Percentiles rank a stretch among this genome's conserved stretches.
These are phyloP conservation scores for Xylaria sp. DNA, from an alignment of 2,329 filamentous ascomycete species.

Conservation along the genomic window DNA sequence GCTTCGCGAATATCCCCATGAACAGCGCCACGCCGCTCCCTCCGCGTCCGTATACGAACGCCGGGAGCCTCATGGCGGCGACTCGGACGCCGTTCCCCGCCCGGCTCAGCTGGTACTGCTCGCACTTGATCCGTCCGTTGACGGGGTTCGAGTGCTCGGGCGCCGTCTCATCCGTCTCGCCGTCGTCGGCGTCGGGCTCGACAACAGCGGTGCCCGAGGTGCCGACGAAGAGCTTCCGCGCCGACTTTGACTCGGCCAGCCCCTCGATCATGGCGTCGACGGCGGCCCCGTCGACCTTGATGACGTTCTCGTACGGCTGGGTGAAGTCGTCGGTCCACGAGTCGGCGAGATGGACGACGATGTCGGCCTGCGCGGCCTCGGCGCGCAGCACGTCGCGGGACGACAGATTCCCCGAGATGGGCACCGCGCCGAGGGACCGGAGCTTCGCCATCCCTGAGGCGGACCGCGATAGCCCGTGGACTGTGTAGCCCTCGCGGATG, in stretches of 20 bases:
- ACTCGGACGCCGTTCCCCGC: conserved; percentile 47
- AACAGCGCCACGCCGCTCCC: conserved; percentile 52
- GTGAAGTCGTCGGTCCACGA: conserved; percentile 44
- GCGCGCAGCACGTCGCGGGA: conserved; percentile 51
- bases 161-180: conserved; percentile 44
- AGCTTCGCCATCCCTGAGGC: conserved; percentile 51
- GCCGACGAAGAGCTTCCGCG: conserved; percentile 50
- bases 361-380: conserved; percentile 53
- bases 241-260: conserved; percentile 37
- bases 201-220: conserved; percentile 49
- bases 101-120: conserved; percentile 48
- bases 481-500: conserved; percentile 52
- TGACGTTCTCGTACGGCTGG: conserved; percentile 42
- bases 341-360: conserved; percentile 56
- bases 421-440: conserved; percentile 50
- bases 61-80: conserved; percentile 52
- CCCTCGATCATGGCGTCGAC: conserved; percentile 52
- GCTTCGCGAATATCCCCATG: conserved; percentile 45
- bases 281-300: conserved; percentile 49
- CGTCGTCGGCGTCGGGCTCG: conserved; percentile 43
- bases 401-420: conserved; percentile 54
- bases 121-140: conserved; percentile 44
- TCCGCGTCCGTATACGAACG: conserved; percentile 57
- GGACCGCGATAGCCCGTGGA: conserved; percentile 55
- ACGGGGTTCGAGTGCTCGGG: conserved; percentile 39